Percentiles rank a stretch among this genome's conserved stretches.
phyloP scores from a whole-genome alignment of 2,329 filamentous ascomycete species.

The Fusarium annulatum region DNA sequence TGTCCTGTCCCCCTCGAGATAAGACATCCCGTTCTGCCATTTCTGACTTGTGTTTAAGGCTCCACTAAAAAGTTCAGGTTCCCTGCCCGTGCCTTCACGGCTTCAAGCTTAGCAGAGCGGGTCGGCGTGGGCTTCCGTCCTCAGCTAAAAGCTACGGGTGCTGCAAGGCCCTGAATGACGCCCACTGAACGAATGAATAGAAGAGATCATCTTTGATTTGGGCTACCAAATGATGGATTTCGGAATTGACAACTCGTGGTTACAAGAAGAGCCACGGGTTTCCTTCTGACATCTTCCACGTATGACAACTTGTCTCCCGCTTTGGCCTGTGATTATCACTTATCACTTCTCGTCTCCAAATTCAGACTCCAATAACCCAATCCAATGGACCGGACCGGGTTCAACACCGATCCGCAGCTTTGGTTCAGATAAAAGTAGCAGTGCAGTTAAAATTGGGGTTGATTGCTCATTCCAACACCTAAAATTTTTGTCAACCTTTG shows the following conservation, averaged over 20 bases:
- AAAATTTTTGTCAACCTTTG: background rate
- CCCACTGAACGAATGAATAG: conserved; percentile 24
- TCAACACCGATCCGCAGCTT: conserved; percentile 29
- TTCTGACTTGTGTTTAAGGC: conserved; percentile 32
- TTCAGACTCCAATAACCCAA: conserved; percentile 14
- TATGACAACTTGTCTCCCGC: background rate
- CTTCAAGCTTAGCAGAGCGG: conserved; percentile 33
- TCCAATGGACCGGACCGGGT: conserved; percentile 30
- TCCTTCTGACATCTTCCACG: background rate
- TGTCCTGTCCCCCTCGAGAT: conserved; percentile 14
- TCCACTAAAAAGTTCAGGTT: conserved; percentile 42
- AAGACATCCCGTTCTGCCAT: conserved; percentile 31
- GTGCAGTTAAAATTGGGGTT: conserved; percentile 18
- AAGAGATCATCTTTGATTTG: conserved; percentile 21
- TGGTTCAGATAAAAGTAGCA: conserved; percentile 17
- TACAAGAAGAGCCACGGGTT: background rate
- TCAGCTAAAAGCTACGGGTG: conserved; percentile 23
- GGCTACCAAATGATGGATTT: conserved; percentile 9
- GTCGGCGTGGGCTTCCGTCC: conserved; percentile 36
- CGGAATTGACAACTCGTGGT: background rate
- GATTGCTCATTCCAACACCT: background rate
- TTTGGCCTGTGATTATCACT: background rate
- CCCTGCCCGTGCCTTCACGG: background rate
- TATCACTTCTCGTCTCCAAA: conserved; percentile 28
- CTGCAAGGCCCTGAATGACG: conserved; percentile 32